A percentile compares a stretch with the other conserved stretches of the same genome.
Conservation (phyloP, 202 grass and related monocot genomes). For the Eragrostis tef region DNA sequence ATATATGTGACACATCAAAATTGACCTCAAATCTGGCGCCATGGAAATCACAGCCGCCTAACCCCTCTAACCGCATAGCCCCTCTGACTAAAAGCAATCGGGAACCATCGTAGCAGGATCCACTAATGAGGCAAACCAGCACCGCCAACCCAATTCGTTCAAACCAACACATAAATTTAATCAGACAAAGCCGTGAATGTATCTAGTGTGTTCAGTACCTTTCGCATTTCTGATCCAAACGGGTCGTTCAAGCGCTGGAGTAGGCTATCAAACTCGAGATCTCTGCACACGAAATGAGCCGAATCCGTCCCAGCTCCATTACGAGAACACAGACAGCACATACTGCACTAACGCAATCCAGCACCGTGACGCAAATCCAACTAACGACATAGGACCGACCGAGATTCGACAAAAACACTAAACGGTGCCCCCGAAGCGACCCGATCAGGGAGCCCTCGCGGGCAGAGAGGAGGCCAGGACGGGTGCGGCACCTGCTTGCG, state of each 20-base stretch:
- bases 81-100: not conserved
- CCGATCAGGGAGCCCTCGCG: slow-evolving; percentile 13
- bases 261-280: slow-evolving; percentile 34
- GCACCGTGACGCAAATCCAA: not conserved
- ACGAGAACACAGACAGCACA: not conserved
- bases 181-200: not conserved
- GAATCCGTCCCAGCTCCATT: not conserved
- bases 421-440: not conserved
- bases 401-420: slow-evolving; percentile 37
- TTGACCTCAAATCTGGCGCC: not conserved
- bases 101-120: not conserved
- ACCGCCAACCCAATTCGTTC: not conserved
- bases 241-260: not conserved
- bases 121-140: slow-evolving; percentile 5
- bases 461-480: not conserved
- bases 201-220: not conserved
- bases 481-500: slow-evolving; percentile 69
- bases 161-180: slow-evolving; percentile 11
- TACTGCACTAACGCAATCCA: slow-evolving; percentile 3
- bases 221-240: slow-evolving; percentile 10
- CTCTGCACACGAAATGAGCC: slow-evolving; percentile 13
- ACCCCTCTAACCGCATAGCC: not conserved
- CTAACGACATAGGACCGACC: not conserved
- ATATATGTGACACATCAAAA: not conserved
- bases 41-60: not conserved